Percentiles rank a stretch among this genome's conserved stretches.
Conservation (phyloP, 1,284 basidiomycete genomes). For the Ustilago cynodontis region DNA sequence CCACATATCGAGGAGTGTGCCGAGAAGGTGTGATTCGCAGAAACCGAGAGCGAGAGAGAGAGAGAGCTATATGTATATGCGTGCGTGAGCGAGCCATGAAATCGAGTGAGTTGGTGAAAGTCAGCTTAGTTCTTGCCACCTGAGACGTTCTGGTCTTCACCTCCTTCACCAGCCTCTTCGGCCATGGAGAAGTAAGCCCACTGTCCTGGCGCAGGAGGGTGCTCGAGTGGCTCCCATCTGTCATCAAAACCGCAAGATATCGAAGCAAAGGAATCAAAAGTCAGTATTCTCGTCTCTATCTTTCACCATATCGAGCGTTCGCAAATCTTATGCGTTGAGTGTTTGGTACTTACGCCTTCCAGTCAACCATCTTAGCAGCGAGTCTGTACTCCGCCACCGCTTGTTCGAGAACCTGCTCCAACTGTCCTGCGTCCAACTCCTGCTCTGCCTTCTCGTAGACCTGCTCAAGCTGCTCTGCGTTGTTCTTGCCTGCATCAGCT, state of each 20-base stretch:
- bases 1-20: background rate
- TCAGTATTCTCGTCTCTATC: background rate
- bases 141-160: slow-evolving; percentile 46
- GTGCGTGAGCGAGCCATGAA: background rate
- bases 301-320: background rate
- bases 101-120: background rate
- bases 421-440: slow-evolving; percentile 70
- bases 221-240: slow-evolving; percentile 88
- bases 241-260: slow-evolving; percentile 16
- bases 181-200: slow-evolving; percentile 80
- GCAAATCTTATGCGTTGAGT: background rate
- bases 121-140: slow-evolving; percentile 29
- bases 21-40: slow-evolving; percentile 1
- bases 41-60: background rate
- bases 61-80: background rate
- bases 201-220: slow-evolving; percentile 82
- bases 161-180: slow-evolving; percentile 65
- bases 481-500: slow-evolving; percentile 73
- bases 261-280: slow-evolving; percentile 3
- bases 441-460: slow-evolving; percentile 79
- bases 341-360: slow-evolving; percentile 85
- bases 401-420: slow-evolving; percentile 85
- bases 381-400: slow-evolving; percentile 85
- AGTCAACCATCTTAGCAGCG: slow-evolving; percentile 87
- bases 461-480: slow-evolving; percentile 74